phyloP scores from a whole-genome alignment of 2,329 filamentous ascomycete genomes.

The Fusarium musae region DNA sequence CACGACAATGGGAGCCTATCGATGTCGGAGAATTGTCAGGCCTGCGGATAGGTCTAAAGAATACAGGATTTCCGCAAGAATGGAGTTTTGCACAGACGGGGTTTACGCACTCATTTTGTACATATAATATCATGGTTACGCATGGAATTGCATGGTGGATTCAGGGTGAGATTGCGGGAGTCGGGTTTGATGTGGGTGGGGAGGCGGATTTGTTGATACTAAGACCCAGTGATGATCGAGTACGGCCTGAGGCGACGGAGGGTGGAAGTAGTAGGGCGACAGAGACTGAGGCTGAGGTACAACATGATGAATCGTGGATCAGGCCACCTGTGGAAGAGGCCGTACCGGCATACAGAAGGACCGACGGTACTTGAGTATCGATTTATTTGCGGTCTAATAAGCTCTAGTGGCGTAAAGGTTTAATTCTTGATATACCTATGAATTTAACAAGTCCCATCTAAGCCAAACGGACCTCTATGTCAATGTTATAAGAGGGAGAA shows the following conservation, averaged over 20 bases:
- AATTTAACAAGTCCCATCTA: neutral
- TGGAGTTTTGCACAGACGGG: neutral
- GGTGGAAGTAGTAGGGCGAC: neutral
- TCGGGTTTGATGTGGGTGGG: neutral
- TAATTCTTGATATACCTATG: neutral
- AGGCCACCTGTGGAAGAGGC: neutral
- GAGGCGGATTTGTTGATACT: neutral
- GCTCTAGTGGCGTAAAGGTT: neutral
- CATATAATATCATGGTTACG: neutral
- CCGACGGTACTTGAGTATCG: neutral
- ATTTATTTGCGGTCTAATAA: neutral
- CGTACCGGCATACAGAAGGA: fast-evolving
- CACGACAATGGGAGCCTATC: neutral
- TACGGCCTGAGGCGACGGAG: too few species aligned
- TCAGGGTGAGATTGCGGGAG: neutral
- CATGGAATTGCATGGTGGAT: neutral
- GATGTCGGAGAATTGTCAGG: neutral
- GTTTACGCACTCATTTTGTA: neutral
- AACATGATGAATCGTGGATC: neutral
- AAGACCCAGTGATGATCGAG: neutral
- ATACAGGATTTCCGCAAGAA: neutral
- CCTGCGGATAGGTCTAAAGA: neutral
- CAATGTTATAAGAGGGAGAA: neutral
- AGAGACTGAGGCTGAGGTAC: neutral
- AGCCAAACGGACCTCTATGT: neutral